Base-by-base conservation (phyloP, 2,329 filamentous ascomycete species). In the Neonectria coccinea region DNA sequence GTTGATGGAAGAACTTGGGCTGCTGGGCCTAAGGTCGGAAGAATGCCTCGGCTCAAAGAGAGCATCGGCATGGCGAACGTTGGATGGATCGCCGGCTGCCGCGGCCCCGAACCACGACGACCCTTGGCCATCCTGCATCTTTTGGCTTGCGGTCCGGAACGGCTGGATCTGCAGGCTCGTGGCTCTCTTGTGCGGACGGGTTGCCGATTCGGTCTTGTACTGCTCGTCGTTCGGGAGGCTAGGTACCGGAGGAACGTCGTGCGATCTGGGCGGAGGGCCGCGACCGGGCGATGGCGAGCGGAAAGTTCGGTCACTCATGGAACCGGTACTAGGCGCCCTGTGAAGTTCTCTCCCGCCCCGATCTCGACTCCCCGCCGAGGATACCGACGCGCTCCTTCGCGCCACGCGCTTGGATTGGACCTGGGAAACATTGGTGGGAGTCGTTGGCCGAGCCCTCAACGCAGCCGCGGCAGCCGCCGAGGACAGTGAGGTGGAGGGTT, bases 251-350 rank as follows among this genome's bases (percentile, higher is more conserved):
- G 93, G 93, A 56, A 87, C 84, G 72, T 87, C 81, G 54, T 80
- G 77, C 20, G 76, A 70, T 45, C 76, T 77, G 67, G 76, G 79
- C 63, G 78, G 75, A 48, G 78, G 78, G 62, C 78, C 84, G 83
- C 75, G 77, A 83, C 65, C 78, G 22, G 74, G 92, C 4, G 90
- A 97, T 4, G 90, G 89, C 12, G 91, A 91, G 70, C 94, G 89
- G 78, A 97, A 97, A 1, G 93, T 94, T 62, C 95, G 88, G 77
- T 95, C 92, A 31, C 88, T 91, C 94, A 98, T 97, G 54, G 94
- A 97, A 22, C 89, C 86, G 29, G 87, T 87, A 79, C 94, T 97
- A 59, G 84, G 86, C 41, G 86, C 84, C 73, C 92, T 85, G 66
- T 90, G 85, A 65, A 94, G 81, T 56, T 82, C 81, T 68, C 79